Evolutionary conservation across 2,329 filamentous ascomycete species (phyloP), one percentile per base, ranked within the genome.

Genomic region (Sclerotinia trifoliorum): DNA sequence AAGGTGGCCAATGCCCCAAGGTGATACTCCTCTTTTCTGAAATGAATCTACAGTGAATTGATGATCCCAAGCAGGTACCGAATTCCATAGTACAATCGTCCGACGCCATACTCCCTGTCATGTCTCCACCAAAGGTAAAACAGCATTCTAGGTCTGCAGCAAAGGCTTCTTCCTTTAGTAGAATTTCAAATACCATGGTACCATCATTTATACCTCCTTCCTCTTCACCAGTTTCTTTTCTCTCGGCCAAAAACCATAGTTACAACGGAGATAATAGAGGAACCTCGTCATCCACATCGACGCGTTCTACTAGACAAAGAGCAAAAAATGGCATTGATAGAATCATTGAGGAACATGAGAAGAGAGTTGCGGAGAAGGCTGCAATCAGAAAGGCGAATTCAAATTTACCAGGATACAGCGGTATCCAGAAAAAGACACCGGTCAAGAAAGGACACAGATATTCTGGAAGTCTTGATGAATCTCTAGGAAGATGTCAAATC

Each of bases 331-430:
- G 21, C 2, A 62, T 51, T 5, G 58, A 62, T 10, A 19, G 2
- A 1, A 62, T 62, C 35, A 62, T 62, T 3, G 58, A 62, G 10
- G 44, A 62, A 1, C 46, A 62, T 6, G 24, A 62, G 19, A 62
- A 35, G 7, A 62, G 19, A 17, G n/a, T 2, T 17, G 58, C 44
- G 15, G 58, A 32, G 24, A 62, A 35, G 1, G 13, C n/a, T 11
- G 44, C 13, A 62, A 29, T n/a, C 5, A 26, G 6, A 13, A 24
- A 49, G 24, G 7, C 21, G 1, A 24, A 7, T 19, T 24, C 58
- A 26, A 24, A 6, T 35, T 29, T 5, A 11, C 3, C 35, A 19
- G 4, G 13, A 21, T 48, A 35, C 15, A 26, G 17, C 10, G 29
- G n/a, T 15, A 19, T 62, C 49, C 44, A 49, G 8, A 62, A 62